Percentiles rank a stretch among this genome's conserved stretches.
Evolutionary conservation across 2,329 filamentous ascomycete genomes (phyloP).

Genomic region (Phaeosphaeria sp.): DNA sequence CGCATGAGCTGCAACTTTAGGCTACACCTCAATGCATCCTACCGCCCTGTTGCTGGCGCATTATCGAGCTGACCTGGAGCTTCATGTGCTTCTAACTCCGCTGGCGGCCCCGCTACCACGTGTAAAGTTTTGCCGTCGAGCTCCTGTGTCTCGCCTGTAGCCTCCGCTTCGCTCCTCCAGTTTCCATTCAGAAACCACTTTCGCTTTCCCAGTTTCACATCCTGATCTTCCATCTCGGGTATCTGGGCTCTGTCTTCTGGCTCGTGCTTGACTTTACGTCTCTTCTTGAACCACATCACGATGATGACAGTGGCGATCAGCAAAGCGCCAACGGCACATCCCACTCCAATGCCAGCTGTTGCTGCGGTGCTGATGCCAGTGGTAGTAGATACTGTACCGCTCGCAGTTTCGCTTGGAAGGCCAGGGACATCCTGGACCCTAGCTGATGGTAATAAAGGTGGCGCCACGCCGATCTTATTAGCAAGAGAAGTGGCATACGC

Average conservation of each 20-base stretch:
- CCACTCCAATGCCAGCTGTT: slow-evolving; percentile 7
- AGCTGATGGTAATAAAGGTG: background rate
- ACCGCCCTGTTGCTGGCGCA: too few species aligned
- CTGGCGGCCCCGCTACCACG: slow-evolving; percentile 10
- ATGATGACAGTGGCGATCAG: background rate
- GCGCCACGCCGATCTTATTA: slow-evolving; percentile 1
- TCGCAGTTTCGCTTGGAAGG: background rate
- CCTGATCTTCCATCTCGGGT: slow-evolving; percentile 4
- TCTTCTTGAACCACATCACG: background rate
- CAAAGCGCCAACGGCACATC: background rate
- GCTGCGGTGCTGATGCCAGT: too few species aligned
- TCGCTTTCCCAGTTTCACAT: background rate
- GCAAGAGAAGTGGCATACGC: slow-evolving; percentile 11
- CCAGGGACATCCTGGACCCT: too few species aligned
- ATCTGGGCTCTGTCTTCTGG: too few species aligned
- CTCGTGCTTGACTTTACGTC: background rate
- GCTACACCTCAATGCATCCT: too few species aligned
- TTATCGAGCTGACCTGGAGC: too few species aligned
- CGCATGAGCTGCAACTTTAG: too few species aligned
- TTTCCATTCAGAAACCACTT: slow-evolving; percentile 8
- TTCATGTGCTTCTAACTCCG: too few species aligned
- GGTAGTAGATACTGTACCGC: background rate
- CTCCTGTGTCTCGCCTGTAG: background rate
- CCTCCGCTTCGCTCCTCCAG: slow-evolving; percentile 7
- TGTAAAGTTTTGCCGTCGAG: slow-evolving; percentile 12